phyloP scores from a whole-genome alignment of 345 rosid genomes.

The Turritis glabra region DNA sequence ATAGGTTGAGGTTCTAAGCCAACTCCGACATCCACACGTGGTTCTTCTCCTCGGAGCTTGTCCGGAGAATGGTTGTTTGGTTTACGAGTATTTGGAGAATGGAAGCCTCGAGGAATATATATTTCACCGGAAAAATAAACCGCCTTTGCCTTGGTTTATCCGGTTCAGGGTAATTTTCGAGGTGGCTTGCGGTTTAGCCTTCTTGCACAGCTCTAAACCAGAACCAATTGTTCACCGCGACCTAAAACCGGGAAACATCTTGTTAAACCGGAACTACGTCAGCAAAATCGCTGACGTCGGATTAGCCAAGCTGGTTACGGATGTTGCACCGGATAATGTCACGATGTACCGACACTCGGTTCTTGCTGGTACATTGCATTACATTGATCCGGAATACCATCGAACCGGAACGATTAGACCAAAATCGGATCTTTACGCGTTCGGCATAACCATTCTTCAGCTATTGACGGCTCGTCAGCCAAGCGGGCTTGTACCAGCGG shows the following conservation, averaged over 20 bases:
- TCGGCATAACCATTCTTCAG: constrained; percentile 72
- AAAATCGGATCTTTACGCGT: constrained; percentile 80
- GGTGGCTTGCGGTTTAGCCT: constrained; percentile 83
- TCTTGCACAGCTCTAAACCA: constrained; percentile 92
- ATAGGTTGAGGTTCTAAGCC: constrained; percentile 87
- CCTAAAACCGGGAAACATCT: constrained; percentile 75
- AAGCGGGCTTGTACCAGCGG: constrained; percentile 49
- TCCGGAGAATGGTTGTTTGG: constrained; percentile 78
- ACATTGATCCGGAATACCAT: constrained; percentile 89
- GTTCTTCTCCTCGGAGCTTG: constrained; percentile 92
- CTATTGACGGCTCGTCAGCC: constrained; percentile 60
- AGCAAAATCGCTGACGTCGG: constrained; percentile 90
- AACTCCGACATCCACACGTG: constrained; percentile 72
- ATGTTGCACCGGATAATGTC: constrained; percentile 68
- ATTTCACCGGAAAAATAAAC: constrained; percentile 55
- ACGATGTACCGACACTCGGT: constrained; percentile 66
- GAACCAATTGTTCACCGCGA: constrained; percentile 86
- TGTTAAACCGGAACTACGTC: constrained; percentile 69
- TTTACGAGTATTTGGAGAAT: constrained; percentile 84
- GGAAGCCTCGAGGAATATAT: constrained; percentile 81
- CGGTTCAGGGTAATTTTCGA: constrained; percentile 70
- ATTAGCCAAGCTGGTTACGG: constrained; percentile 70
- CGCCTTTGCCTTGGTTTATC: constrained; percentile 78
- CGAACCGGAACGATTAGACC: constrained; percentile 87
- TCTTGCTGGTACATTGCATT: constrained; percentile 73